phyloP scores from a whole-genome alignment of 1,139 yeast genomes.

The Lodderomyces orthopsilosis region DNA sequence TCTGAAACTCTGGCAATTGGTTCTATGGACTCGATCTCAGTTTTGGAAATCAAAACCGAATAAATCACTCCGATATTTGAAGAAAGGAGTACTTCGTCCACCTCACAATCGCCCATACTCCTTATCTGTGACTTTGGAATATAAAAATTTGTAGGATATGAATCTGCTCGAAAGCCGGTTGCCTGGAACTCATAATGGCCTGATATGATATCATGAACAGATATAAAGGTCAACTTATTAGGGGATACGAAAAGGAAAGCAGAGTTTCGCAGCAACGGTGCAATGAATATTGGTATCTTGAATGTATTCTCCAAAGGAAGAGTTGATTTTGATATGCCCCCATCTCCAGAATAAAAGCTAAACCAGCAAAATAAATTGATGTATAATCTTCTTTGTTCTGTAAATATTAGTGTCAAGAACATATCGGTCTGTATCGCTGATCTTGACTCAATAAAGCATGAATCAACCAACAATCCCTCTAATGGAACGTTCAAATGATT shows the following conservation, averaged over 20 bases:
- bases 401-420: slow-evolving; percentile 35
- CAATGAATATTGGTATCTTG: slow-evolving; percentile 38
- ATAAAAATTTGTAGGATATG: slow-evolving; percentile 42
- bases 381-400: slow-evolving; percentile 36
- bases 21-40: slow-evolving; percentile 8
- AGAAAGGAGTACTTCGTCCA: slow-evolving; percentile 39
- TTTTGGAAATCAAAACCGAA: slow-evolving; percentile 23
- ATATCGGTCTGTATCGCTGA: slow-evolving; percentile 25
- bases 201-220: slow-evolving; percentile 46
- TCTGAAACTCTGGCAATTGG: slow-evolving; percentile 31
- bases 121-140: slow-evolving; percentile 20
- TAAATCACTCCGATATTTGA: slow-evolving; percentile 43
- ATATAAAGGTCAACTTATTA: slow-evolving; percentile 27
- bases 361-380: slow-evolving; percentile 43
- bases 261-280: slow-evolving; percentile 33
- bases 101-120: background rate
- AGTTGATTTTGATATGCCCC: slow-evolving; percentile 15
- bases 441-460: slow-evolving; percentile 43
- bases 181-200: slow-evolving; percentile 39
- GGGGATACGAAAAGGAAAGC: slow-evolving; percentile 35
- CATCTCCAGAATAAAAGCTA: background rate
- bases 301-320: slow-evolving; percentile 40
- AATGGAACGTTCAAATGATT: slow-evolving; percentile 40
- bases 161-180: slow-evolving; percentile 13
- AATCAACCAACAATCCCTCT: slow-evolving; percentile 40